Percentiles rank a stretch among this genome's conserved stretches.
Conservation (phyloP, 768 basidiomycete species). For the Pulveroboletus sp. region DNA sequence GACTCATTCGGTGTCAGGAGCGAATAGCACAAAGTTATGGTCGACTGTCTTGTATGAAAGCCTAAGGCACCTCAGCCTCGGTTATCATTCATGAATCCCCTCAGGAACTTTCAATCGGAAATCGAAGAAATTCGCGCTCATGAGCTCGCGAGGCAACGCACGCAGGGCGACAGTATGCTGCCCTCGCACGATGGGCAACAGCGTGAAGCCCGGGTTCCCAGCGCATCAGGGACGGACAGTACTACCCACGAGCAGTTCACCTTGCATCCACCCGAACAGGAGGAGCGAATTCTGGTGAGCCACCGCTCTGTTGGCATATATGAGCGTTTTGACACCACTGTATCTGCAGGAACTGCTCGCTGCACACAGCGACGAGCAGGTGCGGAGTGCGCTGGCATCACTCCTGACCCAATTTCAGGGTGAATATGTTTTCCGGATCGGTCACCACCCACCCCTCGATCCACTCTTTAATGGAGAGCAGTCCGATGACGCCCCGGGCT, state of each 20-base stretch:
- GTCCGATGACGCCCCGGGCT: slow-evolving; percentile 42
- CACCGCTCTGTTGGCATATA: not conserved
- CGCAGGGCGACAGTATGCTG: slow-evolving; percentile 14
- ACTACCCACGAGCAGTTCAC: not conserved
- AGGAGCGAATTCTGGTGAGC: slow-evolving; percentile 17
- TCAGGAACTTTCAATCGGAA: slow-evolving; percentile 53
- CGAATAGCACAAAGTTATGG: not conserved
- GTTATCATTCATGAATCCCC: slow-evolving; percentile 25
- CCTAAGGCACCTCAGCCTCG: not conserved
- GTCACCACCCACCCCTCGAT: slow-evolving; percentile 55
- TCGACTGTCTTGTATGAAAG: not conserved
- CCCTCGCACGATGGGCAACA: slow-evolving; percentile 34
- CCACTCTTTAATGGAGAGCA: slow-evolving; percentile 51
- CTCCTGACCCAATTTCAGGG: slow-evolving; percentile 65
- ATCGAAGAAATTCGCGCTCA: slow-evolving; percentile 72
- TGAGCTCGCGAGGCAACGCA: slow-evolving; percentile 61
- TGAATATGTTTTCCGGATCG: slow-evolving; percentile 73
- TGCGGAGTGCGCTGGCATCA: slow-evolving; percentile 60
- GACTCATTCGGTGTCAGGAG: not conserved
- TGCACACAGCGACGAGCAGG: slow-evolving; percentile 43
- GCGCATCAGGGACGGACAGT: not conserved
- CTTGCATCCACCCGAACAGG: slow-evolving; percentile 12
- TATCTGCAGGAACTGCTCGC: slow-evolving; percentile 39
- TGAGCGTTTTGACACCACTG: not conserved
- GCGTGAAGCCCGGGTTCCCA: slow-evolving; percentile 39